A percentile compares a stretch with the other conserved stretches of the same genome.
phyloP scores from a whole-genome alignment of 768 basidiomycete genomes.

The Strobilomyces echinocephalus region DNA sequence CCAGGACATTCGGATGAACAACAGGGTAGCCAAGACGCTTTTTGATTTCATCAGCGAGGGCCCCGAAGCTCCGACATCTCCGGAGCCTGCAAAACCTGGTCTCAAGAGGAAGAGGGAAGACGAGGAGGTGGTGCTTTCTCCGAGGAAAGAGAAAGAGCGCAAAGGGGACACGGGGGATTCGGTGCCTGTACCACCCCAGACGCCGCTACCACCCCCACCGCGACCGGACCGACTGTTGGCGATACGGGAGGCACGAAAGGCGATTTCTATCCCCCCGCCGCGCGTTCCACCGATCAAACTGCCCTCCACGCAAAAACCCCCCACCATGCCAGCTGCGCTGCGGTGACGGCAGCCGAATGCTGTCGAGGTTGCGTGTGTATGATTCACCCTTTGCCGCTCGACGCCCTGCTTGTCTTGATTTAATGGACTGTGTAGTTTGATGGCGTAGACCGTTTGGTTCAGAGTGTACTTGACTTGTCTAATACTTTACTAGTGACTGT shows the following conservation, averaged over 20 bases:
- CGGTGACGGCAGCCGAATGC: slow-evolving; percentile 1
- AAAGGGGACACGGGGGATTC: slow-evolving; percentile 1
- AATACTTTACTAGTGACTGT: no score
- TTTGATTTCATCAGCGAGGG: slow-evolving; percentile 44
- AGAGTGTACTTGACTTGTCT: no score
- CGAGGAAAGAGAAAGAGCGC: slow-evolving; percentile 16
- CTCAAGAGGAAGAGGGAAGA: slow-evolving; percentile 27
- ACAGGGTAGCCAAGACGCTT: slow-evolving; percentile 51
- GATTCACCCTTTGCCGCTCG: no score
- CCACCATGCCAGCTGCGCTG: not conserved
- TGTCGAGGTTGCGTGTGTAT: no score
- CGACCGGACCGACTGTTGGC: slow-evolving; percentile 16
- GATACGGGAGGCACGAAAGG: slow-evolving; percentile 16
- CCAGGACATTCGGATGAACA: slow-evolving; percentile 64
- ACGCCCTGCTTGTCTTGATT: no score
- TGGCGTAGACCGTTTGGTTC: no score
- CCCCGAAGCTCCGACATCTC: not conserved
- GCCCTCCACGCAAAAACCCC: no score
- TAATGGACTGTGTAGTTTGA: no score
- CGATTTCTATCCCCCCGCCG: slow-evolving; percentile 13
- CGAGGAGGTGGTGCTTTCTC: slow-evolving; percentile 2
- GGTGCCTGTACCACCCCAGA: not conserved
- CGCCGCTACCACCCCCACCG: slow-evolving; percentile 11
- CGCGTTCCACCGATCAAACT: slow-evolving; percentile 4
- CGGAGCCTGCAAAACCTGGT: not conserved